Conservation (phyloP, 164 flowering plant genomes). For the Aristolochia contorta region DNA sequence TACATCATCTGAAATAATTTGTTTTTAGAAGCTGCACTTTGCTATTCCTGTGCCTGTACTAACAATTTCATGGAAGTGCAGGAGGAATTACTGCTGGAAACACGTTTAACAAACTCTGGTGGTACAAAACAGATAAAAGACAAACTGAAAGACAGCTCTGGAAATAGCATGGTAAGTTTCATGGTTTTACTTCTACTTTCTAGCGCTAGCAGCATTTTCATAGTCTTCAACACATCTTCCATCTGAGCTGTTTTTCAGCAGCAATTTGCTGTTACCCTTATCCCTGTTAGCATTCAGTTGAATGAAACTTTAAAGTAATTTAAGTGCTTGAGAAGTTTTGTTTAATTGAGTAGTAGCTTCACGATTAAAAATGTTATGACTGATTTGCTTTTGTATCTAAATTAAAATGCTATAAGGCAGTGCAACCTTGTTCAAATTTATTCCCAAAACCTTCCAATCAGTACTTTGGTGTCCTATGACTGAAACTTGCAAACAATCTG, state of each 20-base stretch:
- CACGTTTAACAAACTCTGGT: conserved; percentile 28
- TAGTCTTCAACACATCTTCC: background rate
- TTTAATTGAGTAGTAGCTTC: too few species aligned
- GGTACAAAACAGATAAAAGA: conserved; percentile 68
- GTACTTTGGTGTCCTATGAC: too few species aligned
- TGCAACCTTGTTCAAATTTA: too few species aligned
- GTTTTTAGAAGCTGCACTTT: background rate
- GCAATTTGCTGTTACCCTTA: background rate
- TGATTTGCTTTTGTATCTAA: too few species aligned
- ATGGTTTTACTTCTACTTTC: background rate
- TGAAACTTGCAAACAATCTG: too few species aligned
- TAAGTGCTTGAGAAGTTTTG: too few species aligned
- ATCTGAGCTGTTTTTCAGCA: background rate
- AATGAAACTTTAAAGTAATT: too few species aligned
- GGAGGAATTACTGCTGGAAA: conserved; percentile 77
- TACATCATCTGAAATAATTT: conserved; percentile 3
- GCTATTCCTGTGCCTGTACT: background rate
- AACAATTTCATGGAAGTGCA: conserved; percentile 45
- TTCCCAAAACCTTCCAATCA: too few species aligned
- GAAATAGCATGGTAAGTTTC: conserved; percentile 64
- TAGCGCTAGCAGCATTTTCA: background rate
- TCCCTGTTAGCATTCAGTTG: background rate
- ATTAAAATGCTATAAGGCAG: too few species aligned
- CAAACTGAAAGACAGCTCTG: conserved; percentile 30
- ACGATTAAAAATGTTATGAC: too few species aligned